Evolutionary conservation across 2,329 filamentous ascomycete species (phyloP).

Genomic region (Camillea tinctor): DNA sequence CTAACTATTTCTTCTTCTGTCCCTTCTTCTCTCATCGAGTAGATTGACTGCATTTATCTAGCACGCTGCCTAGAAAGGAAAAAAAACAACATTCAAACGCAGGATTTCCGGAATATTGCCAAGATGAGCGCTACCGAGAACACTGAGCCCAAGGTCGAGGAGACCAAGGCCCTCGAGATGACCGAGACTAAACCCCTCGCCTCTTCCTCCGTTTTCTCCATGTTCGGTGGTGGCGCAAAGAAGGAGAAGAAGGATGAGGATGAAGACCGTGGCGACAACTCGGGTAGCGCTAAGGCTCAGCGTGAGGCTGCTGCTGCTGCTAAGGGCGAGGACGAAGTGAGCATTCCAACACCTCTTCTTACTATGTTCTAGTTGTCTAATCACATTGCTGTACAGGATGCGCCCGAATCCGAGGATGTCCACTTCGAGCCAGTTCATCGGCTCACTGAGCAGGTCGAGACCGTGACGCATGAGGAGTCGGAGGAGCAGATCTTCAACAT

Average conservation of each 20-base stretch:
- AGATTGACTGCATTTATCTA: background rate
- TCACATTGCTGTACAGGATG: conserved; percentile 41
- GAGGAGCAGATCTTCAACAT: conserved; percentile 99
- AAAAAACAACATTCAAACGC: background rate
- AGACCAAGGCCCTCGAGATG: conserved; percentile 42
- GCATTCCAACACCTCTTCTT: too few relatives aligned
- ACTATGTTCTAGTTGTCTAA: conserved; percentile 15
- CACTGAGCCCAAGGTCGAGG: conserved; percentile 55
- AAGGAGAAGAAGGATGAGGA: conserved; percentile 90
- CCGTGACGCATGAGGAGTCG: conserved; percentile 96
- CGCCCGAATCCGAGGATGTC: conserved; percentile 85
- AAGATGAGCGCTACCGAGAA: conserved; percentile 51
- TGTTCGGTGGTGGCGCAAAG: conserved; percentile 97
- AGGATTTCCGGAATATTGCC: conserved; percentile 3
- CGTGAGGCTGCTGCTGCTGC: conserved; percentile 60
- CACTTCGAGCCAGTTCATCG: conserved; percentile 97
- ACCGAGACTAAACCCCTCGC: conserved; percentile 44
- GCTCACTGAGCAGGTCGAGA: conserved; percentile 94
- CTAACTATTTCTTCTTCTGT: background rate
- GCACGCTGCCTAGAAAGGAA: background rate
- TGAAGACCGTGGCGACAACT: conserved; percentile 81
- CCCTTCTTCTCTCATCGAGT: background rate
- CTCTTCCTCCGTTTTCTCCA: conserved; percentile 80
- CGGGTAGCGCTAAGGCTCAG: conserved; percentile 83
- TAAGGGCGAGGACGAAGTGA: conserved; percentile 54